phyloP scores from a whole-genome alignment of 2,329 filamentous ascomycete species.

The Trichoderma arundinaceum region DNA sequence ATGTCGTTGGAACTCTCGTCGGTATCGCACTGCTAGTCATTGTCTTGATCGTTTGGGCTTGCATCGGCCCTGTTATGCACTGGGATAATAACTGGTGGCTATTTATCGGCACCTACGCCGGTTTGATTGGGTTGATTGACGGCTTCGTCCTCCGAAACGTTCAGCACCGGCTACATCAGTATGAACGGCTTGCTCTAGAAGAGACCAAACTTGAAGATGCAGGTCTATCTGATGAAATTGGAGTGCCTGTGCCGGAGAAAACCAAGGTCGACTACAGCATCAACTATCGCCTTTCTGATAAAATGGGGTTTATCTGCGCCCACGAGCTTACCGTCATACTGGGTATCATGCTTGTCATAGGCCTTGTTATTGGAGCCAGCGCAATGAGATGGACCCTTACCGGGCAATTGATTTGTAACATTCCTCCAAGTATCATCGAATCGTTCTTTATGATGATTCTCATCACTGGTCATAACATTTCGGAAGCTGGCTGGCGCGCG shows the following conservation, averaged over 20 bases:
- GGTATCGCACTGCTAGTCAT: slow-evolving; percentile 47
- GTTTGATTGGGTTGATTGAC: slow-evolving; percentile 52
- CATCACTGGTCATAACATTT: slow-evolving; percentile 37
- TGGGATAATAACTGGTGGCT: slow-evolving; percentile 55
- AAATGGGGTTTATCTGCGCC: slow-evolving; percentile 36
- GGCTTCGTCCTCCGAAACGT: slow-evolving; percentile 54
- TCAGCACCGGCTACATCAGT: slow-evolving; percentile 40
- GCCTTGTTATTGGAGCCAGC: slow-evolving; percentile 35
- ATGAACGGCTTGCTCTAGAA: slow-evolving; percentile 34
- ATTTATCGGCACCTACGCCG: slow-evolving; percentile 55
- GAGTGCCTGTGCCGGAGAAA: slow-evolving; percentile 20
- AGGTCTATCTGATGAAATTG: slow-evolving; percentile 33
- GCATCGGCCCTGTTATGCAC: slow-evolving; percentile 46
- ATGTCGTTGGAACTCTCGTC: slow-evolving; percentile 50
- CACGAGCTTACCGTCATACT: slow-evolving; percentile 36
- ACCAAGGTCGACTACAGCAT: not conserved
- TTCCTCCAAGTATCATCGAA: slow-evolving; percentile 37
- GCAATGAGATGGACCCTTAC: slow-evolving; percentile 37
- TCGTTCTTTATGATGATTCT: slow-evolving; percentile 40
- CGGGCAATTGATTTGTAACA: slow-evolving; percentile 38
- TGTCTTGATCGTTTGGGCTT: slow-evolving; percentile 47
- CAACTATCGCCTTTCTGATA: slow-evolving; percentile 33
- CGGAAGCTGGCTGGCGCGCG: slow-evolving; percentile 34
- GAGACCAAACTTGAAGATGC: slow-evolving; percentile 31
- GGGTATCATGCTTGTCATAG: slow-evolving; percentile 34